Base-by-base conservation (phyloP, 2,329 filamentous ascomycete species). In the Penicillium sp. region DNA sequence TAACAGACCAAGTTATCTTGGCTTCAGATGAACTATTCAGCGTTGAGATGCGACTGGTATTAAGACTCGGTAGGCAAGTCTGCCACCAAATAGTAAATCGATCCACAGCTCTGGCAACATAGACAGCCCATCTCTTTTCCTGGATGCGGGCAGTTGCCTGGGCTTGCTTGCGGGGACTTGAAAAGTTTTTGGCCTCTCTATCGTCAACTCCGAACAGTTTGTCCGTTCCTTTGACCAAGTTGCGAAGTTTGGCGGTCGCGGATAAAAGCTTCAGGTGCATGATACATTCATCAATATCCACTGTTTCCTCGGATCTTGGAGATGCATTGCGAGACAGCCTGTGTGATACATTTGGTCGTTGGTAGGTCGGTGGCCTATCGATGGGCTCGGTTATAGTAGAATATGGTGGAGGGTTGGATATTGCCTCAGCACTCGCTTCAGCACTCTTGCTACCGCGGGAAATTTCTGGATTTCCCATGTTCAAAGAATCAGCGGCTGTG, bases 41-140 rank as follows among this genome's bases (percentile, higher is more conserved):
- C n/a, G 14, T 41, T 22, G 48, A 50, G 17, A 53, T 67, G 19
- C 60, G 57, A 19, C 26, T 40, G 12, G 25, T 35, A 9, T 56
- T 50, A 40, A 57, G 58, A 19, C 42, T 53, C 19, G 55, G 61
- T 10, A 69, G n/a, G 38, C 67, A 67, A 17, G 61, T 68, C 1
- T 76, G 67, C 82, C 85, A 88, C 89, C 88, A 92, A 1, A 70
- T 69, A 57, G 84, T 78, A 64, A 90, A 92, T 7, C 89, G 80
- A 46, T 87, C 82, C 0, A 85, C 87, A 1, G 88, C 88, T 46
- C 85, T 80, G 1, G 85, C 80, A 5, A 90, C 80, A 67, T 85
- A 91, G 10, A 91, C 68, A 0, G 83, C 82, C 89, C 89, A 91
- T 67, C 88, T 77, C 75, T 90, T 90, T 74, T 91, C 88, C 14